Evolutionary conservation across 305 asterid genomes (phyloP), one percentile per base, ranked within the genome.

Genomic region (Euphrasia arctica): DNA sequence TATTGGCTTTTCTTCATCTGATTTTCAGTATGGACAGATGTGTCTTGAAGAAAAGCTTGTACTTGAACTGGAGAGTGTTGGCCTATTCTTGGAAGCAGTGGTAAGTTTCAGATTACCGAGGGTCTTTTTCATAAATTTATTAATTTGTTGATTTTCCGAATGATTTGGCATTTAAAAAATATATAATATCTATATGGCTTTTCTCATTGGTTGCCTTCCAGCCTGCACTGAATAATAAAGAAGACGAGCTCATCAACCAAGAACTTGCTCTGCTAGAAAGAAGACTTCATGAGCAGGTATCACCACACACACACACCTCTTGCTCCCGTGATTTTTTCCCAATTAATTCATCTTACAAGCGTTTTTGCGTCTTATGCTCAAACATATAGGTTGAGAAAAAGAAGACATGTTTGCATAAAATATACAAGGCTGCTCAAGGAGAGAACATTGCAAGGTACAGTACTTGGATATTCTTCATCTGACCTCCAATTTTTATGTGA

Each of bases 201-300:
- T 48, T 64, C 55, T 71, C 51, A 43, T 70, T 29, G 36, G 36
- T 32, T 32, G 54, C 36, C 61, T 51, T 70, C 60, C 83, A 91
- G 99, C 98, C 99, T 57, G 91, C 84, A 29, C 73, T 94, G 80
- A 91, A 81, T 31, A 96, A 89, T 74, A 91, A 87, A 81, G 99
- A 91, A 74, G 96, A 84, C 52, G 88, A 81, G 66, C 70, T 69
- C 54, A 75, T 85, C 72, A 61, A 78, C 70, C 85, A 84, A 72
- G 91, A 91, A 77, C 75, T 91, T 75, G 74, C 73, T 74, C 91
- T 66, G 76, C 84, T 91, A 68, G 84, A 85, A 76, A 71, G 42
- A 63, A 80, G 76, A 66, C 89, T 88, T 72, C 74, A 62, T 60
- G 96, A 83, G 69, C 83, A 88, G 96, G 98, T 90, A 56, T 68